Conservation (phyloP, 257 asterid species). For the Solanum bukasovii region DNA sequence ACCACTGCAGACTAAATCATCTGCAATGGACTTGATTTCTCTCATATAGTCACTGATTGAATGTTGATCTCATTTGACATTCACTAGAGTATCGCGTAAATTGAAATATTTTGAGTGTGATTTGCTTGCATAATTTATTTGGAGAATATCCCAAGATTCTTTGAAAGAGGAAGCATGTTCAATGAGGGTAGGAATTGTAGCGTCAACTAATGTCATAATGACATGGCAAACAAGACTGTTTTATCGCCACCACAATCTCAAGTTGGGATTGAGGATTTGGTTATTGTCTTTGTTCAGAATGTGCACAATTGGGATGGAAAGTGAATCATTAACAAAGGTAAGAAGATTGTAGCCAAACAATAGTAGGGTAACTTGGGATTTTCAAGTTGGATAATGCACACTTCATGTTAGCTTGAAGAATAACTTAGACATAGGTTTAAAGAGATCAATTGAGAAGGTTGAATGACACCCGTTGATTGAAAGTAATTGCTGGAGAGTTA, state of each 20-base stretch:
- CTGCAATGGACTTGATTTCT: not conserved
- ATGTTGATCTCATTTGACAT: not conserved
- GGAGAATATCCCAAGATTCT: not conserved
- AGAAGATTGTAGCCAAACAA: not conserved
- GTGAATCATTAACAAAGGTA: not conserved
- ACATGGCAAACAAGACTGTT: not conserved
- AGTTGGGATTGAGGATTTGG: not conserved
- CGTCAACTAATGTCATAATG: not conserved
- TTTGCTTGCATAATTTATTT: not conserved
- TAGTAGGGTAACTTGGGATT: not conserved
- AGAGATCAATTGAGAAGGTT: not conserved
- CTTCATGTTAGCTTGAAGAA: not conserved
- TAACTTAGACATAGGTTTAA: not conserved
- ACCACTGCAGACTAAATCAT: not conserved
- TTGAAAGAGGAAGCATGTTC: not conserved
- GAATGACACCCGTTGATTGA: not conserved
- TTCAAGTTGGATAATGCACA: not conserved
- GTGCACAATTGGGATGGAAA: not conserved
- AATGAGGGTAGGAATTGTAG: not conserved
- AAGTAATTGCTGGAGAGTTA: not conserved
- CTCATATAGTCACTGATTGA: not conserved
- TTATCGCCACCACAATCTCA: not conserved
- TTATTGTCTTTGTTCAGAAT: not conserved
- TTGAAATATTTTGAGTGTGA: too few relatives aligned
- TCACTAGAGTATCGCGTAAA: not conserved